Evolutionary conservation across 2,329 filamentous ascomycete species (phyloP).

Genomic region (Claviceps africana): DNA sequence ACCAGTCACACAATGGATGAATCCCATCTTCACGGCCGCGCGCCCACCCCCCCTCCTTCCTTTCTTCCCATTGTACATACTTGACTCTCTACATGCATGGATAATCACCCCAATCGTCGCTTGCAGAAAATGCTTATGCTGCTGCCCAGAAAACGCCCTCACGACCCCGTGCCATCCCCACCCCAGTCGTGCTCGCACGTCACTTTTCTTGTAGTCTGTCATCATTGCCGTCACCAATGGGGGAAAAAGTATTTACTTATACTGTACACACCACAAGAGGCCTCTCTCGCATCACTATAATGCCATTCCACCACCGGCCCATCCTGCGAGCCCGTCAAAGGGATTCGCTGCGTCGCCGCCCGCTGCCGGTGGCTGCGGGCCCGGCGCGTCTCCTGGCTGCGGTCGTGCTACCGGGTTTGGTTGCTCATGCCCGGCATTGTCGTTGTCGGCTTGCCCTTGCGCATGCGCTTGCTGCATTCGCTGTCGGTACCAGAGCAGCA

Average conservation of each 20-base stretch:
- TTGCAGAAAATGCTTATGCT: background rate
- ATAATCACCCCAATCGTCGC: background rate
- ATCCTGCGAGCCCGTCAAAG: conserved; percentile 19
- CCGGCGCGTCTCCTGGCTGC: background rate
- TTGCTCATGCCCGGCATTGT: conserved; percentile 15
- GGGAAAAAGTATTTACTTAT: background rate
- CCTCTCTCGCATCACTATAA: conserved; percentile 11
- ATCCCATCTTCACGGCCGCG: too few species aligned
- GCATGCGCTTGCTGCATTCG: conserved; percentile 46
- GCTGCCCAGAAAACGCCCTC: background rate
- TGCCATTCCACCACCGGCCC: conserved; percentile 23
- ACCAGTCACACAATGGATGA: too few species aligned
- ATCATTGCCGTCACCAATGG: too few species aligned
- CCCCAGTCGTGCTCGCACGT: too few species aligned
- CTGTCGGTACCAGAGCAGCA: conserved; percentile 70
- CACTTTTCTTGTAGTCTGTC: too few species aligned
- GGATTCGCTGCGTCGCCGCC: conserved; percentile 6
- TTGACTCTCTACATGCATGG: too few species aligned
- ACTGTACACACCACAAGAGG: conserved; percentile 1
- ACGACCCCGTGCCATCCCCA: background rate
- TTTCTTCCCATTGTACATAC: background rate
- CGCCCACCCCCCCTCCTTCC: background rate
- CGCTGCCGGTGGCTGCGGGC: background rate
- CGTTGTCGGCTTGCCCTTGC: conserved; percentile 10
- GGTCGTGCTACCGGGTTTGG: conserved; percentile 2